Evolutionary conservation across 2,329 filamentous ascomycete genomes (phyloP).

Genomic region (Xenoacremonium recifei): DNA sequence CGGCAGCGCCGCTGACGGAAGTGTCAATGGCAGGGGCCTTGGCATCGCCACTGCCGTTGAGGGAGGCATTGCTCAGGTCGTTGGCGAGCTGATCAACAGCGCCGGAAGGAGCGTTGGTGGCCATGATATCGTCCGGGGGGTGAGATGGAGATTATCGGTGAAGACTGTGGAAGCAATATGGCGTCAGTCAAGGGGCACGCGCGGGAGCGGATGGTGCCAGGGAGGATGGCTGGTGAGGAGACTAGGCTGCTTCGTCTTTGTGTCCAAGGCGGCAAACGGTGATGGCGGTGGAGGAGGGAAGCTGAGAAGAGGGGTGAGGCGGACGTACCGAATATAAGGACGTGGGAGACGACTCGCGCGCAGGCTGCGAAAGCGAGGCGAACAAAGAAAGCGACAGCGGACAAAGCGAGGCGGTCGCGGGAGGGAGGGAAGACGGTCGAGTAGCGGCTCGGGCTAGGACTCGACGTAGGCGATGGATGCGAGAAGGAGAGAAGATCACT

Average conservation of each 20-base stretch:
- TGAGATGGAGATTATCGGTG: slow-evolving; percentile 14
- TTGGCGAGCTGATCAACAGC: slow-evolving; percentile 78
- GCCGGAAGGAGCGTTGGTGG: slow-evolving; percentile 55
- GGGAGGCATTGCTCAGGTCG: slow-evolving; percentile 70
- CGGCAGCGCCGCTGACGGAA: slow-evolving; percentile 56
- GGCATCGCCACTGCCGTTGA: slow-evolving; percentile 67
- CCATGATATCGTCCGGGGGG: slow-evolving; percentile 48
- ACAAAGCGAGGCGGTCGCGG: slow-evolving; percentile 28
- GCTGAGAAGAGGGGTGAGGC: slow-evolving; percentile 8
- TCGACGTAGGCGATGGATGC: no score
- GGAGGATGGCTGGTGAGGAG: slow-evolving; percentile 7
- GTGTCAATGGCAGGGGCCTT: slow-evolving; percentile 73
- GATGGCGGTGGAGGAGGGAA: slow-evolving; percentile 1
- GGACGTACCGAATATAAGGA: slow-evolving; percentile 19
- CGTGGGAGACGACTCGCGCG: slow-evolving; percentile 23
- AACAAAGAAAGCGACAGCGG: slow-evolving; percentile 29
- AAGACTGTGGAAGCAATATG: slow-evolving; percentile 13
- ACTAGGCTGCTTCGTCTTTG: background rate
- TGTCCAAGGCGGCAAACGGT: background rate
- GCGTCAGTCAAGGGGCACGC: background rate
- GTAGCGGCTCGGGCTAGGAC: slow-evolving; percentile 13
- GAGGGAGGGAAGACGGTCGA: slow-evolving; percentile 23
- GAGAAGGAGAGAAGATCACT: slow-evolving; percentile 19
- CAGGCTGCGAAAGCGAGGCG: slow-evolving; percentile 21
- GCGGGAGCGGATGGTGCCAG: slow-evolving; percentile 17